Conservation (phyloP, 352 stramenopile genomes). For the Elongisporangium anandrum region DNA sequence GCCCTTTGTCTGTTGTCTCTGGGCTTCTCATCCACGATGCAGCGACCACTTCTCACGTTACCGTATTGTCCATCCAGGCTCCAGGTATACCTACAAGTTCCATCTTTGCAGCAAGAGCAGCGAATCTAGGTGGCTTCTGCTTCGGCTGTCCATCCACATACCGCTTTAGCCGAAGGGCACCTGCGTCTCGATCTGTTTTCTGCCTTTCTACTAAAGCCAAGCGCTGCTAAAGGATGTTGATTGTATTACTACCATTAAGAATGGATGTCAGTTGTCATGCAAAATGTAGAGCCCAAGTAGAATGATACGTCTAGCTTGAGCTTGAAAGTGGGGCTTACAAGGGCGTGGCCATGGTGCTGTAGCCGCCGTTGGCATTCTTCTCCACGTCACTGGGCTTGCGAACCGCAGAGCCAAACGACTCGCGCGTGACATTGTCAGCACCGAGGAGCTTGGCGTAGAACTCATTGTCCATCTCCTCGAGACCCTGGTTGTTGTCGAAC, state of each 20-base stretch:
- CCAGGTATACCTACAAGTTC: too few species aligned
- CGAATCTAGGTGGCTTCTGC: too few species aligned
- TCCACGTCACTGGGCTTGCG: slow-evolving; percentile 1
- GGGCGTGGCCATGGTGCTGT: slow-evolving; percentile 3
- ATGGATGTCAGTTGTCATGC: background rate
- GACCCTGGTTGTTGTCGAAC: slow-evolving; percentile 55
- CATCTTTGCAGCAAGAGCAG: too few species aligned
- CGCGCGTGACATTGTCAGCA: slow-evolving; percentile 16
- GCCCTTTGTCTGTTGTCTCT: background rate
- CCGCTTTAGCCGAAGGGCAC: background rate
- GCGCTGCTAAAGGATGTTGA: background rate
- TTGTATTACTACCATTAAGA: background rate
- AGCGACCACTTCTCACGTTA: too few species aligned
- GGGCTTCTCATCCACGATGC: background rate
- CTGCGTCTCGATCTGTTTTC: background rate
- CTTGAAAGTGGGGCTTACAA: background rate
- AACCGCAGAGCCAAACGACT: slow-evolving; percentile 6
- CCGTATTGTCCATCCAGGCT: too few species aligned
- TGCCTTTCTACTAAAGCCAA: background rate
- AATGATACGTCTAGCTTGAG: background rate
- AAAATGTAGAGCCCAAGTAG: background rate
- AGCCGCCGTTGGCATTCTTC: slow-evolving; percentile 3
- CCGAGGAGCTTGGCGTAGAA: slow-evolving; percentile 38
- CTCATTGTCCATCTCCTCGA: slow-evolving; percentile 53
- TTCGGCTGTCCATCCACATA: too few species aligned